Base-by-base conservation (phyloP, 768 basidiomycete genomes). In the Porphyrellus cyaneotinctus region DNA sequence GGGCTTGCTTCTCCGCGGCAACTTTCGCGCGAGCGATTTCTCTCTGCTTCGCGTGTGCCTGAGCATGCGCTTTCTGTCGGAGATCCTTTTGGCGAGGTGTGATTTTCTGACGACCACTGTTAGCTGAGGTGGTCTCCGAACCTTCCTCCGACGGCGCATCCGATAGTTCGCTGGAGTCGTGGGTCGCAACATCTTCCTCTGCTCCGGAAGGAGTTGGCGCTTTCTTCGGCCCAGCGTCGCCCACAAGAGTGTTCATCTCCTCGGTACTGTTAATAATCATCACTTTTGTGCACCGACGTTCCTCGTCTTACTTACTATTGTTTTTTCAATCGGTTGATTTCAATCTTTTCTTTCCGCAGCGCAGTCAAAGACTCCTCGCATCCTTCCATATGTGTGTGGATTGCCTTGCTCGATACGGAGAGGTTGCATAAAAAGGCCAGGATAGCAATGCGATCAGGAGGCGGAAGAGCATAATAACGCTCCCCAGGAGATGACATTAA, bases 301-400 rank as follows among this genome's bases (percentile, higher is more conserved):
- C 43, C 43, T 24, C 17, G 38, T 49, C 48, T 18, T 10, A 80
- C 93, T 74, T 68, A 95, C 95, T 85, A 79, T 65, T 87, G 84
- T 70, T 91, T 95, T 73, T 88, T 88, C 62, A 86, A 76, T 53
- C 95, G 80, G 72, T 97, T 97, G 55, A 94, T 84, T 57, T 98
- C 97, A 30, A 95, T 93, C 69, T 95, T 90, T 69, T 95, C 91
- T 71, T 98, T 99, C 57, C 97, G 74, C 31, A 97, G 75, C 24
- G 94, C 91, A 10, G 97, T 98, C 56, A 99, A 70, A 58, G 88
- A 85, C 60, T 88, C 82, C 64, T 95, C 93, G 62, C 90, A 91
- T 41, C 83, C 80, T 62, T 99, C 97, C 82, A 98, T 88, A 62
- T 91, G 89, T 6, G 79, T 71, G 64, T 94, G 89, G 20, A 97